Evolutionary conservation across 1,284 basidiomycete genomes (phyloP).

Genomic region (Microbotryum silenes-acaulis): DNA sequence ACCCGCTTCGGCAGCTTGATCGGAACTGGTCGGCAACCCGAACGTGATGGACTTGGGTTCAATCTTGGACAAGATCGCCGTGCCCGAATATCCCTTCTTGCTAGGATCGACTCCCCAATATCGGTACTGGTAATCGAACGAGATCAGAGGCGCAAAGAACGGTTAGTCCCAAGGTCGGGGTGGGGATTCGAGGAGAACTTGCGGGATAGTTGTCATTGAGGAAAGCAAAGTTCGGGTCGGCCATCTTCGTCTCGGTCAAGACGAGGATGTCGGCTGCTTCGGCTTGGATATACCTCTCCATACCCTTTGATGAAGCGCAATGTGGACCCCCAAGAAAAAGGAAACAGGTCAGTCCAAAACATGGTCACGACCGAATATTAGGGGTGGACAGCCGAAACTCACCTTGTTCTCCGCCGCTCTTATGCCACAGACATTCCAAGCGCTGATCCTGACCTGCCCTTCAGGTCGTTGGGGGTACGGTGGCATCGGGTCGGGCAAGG

Average conservation of each 20-base stretch:
- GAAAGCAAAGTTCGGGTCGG: conserved; percentile 18
- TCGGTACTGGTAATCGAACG: conserved; percentile 42
- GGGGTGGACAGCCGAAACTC: background rate
- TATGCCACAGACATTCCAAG: conserved; percentile 34
- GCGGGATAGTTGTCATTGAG: conserved; percentile 30
- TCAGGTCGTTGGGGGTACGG: conserved; percentile 13
- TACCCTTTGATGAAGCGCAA: conserved; percentile 51
- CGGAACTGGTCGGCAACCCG: conserved; percentile 52
- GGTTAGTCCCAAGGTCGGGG: too few relatives aligned
- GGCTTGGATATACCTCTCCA: conserved; percentile 67
- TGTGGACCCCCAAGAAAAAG: background rate
- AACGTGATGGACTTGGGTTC: conserved; percentile 56
- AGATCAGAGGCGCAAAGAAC: too few relatives aligned
- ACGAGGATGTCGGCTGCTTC: conserved; percentile 73
- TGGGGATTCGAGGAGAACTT: background rate
- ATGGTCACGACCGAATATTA: too few relatives aligned
- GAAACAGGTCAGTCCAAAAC: background rate
- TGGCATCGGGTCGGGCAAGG: conserved; percentile 30
- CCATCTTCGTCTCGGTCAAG: conserved; percentile 70
- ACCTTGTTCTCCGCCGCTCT: conserved; percentile 34
- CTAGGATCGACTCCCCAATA: conserved; percentile 60
- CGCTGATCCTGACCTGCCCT: conserved; percentile 21
- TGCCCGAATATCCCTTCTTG: conserved; percentile 76
- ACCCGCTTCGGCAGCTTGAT: conserved; percentile 6
- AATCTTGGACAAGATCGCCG: conserved; percentile 68